Conservation (phyloP, 1,284 basidiomycete genomes). For the Cystobasidium pallidum region DNA sequence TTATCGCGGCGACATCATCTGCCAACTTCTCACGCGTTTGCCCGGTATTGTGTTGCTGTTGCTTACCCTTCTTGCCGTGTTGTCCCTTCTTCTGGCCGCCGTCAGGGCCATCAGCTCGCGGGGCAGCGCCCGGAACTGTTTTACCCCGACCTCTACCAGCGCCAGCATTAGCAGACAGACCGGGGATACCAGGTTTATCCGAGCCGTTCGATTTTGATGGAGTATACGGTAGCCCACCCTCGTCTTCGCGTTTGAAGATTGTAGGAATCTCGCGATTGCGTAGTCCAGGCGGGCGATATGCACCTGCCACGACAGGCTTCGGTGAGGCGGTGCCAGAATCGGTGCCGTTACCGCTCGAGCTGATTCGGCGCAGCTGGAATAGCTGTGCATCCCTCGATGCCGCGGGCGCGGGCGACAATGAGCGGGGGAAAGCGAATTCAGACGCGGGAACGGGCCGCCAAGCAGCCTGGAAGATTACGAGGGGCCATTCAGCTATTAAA, state of each 20-base stretch:
- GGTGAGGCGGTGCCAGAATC: constrained; percentile 59
- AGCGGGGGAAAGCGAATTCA: constrained; percentile 70
- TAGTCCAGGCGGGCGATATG: constrained; percentile 90
- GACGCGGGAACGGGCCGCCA: constrained; percentile 79
- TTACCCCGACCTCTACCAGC: constrained; percentile 56
- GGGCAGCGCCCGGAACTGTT: constrained; percentile 59
- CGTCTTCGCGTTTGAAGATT: constrained; percentile 85
- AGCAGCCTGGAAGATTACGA: constrained; percentile 58
- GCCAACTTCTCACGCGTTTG: constrained; percentile 50
- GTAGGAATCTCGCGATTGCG: constrained; percentile 80
- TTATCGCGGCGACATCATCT: constrained; percentile 15
- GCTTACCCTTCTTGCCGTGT: constrained; percentile 64
- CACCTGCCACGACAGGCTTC: constrained; percentile 65
- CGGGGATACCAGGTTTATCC: constrained; percentile 29
- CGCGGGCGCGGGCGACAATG: constrained; percentile 74
- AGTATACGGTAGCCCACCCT: constrained; percentile 63
- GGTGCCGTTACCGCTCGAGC: constrained; percentile 2
- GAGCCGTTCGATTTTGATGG: constrained; percentile 38
- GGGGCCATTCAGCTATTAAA: neutral
- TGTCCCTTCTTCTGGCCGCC: constrained; percentile 56
- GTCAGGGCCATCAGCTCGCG: constrained; percentile 55
- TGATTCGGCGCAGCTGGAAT: neutral
- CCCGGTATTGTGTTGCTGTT: constrained; percentile 58
- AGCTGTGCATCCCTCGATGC: constrained; percentile 65
- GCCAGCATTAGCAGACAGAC: constrained; percentile 64